Conservation (phyloP, 2,329 filamentous ascomycete genomes). For the Alternaria conjuncta region DNA sequence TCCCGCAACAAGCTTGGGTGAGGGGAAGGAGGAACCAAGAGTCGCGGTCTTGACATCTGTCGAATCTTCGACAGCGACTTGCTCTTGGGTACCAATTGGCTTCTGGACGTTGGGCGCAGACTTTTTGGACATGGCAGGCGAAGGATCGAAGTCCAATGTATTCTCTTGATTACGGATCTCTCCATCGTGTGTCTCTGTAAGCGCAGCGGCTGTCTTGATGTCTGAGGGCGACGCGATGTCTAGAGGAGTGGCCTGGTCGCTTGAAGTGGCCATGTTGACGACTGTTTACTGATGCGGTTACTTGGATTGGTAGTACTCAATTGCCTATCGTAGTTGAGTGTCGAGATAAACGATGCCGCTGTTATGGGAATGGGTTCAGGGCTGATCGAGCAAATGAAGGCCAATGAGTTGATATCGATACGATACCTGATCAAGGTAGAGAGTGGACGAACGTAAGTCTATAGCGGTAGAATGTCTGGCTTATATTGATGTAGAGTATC, state of each 20-base stretch:
- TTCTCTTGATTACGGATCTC: neutral
- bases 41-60: neutral
- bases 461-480: neutral
- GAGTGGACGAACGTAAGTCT: neutral
- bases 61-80: neutral
- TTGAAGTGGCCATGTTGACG: neutral
- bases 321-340: too few relatives aligned
- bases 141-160: neutral
- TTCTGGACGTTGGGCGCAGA: neutral
- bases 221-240: too few relatives aligned
- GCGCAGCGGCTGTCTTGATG: rapidly evolving
- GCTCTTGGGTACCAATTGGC: too few relatives aligned
- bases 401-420: neutral
- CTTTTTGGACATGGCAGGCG: rapidly evolving
- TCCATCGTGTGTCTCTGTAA: neutral
- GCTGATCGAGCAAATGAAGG: neutral
- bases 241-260: neutral
- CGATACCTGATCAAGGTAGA: neutral
- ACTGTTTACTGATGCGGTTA: neutral
- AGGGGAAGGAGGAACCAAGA: neutral
- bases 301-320: neutral
- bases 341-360: neutral
- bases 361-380: too few relatives aligned
- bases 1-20: neutral
- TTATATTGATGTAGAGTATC: too few relatives aligned